Percentiles rank a stretch among this genome's conserved stretches.
Evolutionary conservation across 1,139 yeast genomes (phyloP).

Genomic region (Magnusiomyces paraingens): DNA sequence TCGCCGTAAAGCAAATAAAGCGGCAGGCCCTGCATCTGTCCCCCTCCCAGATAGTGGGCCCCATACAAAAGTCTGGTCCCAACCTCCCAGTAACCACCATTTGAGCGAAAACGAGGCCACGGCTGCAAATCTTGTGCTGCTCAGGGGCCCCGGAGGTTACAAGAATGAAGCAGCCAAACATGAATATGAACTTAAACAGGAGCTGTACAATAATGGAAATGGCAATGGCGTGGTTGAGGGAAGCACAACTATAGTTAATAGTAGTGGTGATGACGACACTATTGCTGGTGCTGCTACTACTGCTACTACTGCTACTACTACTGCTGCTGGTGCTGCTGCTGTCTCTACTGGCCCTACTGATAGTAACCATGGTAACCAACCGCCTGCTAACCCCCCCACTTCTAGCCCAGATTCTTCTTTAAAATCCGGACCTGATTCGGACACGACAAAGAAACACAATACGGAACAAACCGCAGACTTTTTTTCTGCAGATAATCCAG

Average conservation of each 20-base stretch:
- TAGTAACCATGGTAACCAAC: conserved; percentile 16
- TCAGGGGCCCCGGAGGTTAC: neutral
- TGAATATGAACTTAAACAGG: neutral
- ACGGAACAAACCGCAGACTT: conserved; percentile 66
- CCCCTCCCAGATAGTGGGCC: conserved; percentile 57
- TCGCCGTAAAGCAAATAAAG: conserved; percentile 58
- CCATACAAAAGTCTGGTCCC: conserved; percentile 4
- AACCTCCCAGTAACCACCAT: neutral
- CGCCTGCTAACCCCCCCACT: conserved; percentile 17
- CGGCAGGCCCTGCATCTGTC: conserved; percentile 62
- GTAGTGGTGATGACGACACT: conserved; percentile 1
- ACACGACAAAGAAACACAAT: conserved; percentile 14
- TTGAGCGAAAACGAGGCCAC: too few relatives aligned
- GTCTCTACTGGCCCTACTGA: neutral
- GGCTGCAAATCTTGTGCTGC: neutral
- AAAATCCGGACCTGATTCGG: too few relatives aligned
- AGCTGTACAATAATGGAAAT: neutral
- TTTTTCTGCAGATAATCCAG: conserved; percentile 72
- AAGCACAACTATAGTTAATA: neutral
- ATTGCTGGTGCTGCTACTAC: neutral
- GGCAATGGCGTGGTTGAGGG: neutral
- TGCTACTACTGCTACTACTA: neutral
- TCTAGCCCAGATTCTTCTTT: conserved; percentile 3
- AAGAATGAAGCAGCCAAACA: neutral
- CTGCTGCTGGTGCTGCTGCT: neutral